These are phyloP conservation scores for Flaveria robusta DNA, from an alignment of 129 eudicot species.

Conservation along the genomic window DNA sequence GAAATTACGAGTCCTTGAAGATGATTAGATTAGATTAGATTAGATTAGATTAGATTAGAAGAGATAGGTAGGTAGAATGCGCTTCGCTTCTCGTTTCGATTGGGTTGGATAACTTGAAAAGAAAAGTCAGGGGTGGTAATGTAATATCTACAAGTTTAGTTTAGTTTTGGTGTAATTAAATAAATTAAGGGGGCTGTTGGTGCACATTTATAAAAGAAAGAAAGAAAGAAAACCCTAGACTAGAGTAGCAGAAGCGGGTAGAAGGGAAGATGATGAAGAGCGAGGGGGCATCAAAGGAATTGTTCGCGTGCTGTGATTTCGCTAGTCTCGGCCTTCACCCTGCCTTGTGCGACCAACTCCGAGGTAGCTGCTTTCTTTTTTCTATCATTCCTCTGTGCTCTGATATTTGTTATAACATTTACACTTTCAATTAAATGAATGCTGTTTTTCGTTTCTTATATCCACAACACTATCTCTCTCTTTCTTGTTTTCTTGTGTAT, in stretches of 20 bases:
- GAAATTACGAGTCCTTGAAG: too few species aligned
- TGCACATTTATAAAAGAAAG: neutral
- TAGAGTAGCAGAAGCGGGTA: neutral
- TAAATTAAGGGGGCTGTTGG: constrained; percentile 7
- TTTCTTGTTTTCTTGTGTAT: too few species aligned
- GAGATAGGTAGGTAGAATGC: too few species aligned
- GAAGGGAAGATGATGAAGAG: constrained; percentile 25
- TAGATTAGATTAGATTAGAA: too few species aligned
- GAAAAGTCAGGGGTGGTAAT: neutral
- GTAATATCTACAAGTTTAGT: neutral
- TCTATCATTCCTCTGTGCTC: too few species aligned
- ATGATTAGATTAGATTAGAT: too few species aligned
- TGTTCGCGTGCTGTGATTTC: constrained; percentile 78
- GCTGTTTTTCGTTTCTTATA: too few species aligned
- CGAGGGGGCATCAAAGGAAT: constrained; percentile 24
- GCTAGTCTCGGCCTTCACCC: constrained; percentile 81
- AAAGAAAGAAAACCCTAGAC: constrained; percentile 14
- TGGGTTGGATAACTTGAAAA: too few species aligned
- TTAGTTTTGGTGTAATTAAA: neutral
- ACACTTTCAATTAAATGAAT: too few species aligned
- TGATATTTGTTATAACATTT: too few species aligned
- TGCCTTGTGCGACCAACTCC: constrained; percentile 63
- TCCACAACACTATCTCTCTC: too few species aligned
- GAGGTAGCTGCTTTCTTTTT: constrained; percentile 40
- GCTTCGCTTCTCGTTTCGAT: too few species aligned